Evolutionary conservation across 352 stramenopile species (phyloP).

Genomic region (Hyaloperonospora arabidopsidis): DNA sequence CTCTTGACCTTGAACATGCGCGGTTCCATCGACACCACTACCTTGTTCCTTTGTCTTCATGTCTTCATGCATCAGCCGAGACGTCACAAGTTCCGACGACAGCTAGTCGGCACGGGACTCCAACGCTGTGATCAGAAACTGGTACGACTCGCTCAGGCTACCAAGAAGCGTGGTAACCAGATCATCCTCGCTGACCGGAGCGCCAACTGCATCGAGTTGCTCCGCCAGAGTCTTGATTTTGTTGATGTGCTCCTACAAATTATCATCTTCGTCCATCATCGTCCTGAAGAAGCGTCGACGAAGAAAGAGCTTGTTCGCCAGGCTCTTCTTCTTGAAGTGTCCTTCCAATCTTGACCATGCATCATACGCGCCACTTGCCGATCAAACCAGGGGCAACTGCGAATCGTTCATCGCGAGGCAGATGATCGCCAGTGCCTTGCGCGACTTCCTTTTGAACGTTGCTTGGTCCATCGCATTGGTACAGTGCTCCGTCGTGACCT

Average conservation of each 20-base stretch:
- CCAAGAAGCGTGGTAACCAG: no score
- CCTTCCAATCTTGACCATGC: constrained; percentile 3
- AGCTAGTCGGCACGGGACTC: no score
- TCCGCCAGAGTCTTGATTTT: no score
- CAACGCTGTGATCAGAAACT: constrained; percentile 27
- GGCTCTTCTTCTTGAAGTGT: constrained; percentile 1
- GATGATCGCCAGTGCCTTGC: no score
- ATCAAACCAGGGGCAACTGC: constrained; percentile 8
- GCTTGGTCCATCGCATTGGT: no score
- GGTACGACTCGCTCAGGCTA: constrained; percentile 20
- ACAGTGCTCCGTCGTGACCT: background rate
- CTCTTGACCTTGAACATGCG: constrained; percentile 7
- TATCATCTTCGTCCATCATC: background rate
- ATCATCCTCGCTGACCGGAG: constrained; percentile 1
- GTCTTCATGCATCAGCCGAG: constrained; percentile 10
- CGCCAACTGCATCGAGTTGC: background rate
- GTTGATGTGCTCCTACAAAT: constrained; percentile 1
- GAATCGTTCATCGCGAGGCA: constrained; percentile 2
- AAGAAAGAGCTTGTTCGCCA: constrained; percentile 1
- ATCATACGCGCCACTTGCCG: no score
- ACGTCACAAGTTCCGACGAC: constrained; percentile 15
- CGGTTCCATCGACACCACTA: constrained; percentile 2
- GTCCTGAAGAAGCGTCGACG: background rate
- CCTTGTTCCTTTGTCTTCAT: constrained; percentile 13
- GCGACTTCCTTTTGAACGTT: no score